These are phyloP conservation scores for Metarhizium humberi DNA, from an alignment of 2,329 filamentous ascomycete species.

Conservation along the genomic window DNA sequence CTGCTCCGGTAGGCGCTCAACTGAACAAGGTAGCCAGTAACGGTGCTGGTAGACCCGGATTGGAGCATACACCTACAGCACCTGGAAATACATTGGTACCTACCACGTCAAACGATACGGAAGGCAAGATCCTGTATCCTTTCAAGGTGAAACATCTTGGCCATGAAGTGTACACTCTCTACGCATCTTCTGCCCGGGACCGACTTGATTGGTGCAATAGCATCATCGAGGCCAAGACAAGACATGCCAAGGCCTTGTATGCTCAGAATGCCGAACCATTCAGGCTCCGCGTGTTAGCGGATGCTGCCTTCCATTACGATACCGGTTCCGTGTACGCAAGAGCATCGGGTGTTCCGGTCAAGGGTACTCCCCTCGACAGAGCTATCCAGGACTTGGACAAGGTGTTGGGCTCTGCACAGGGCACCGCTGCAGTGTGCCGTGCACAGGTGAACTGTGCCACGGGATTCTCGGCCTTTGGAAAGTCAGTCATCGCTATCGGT, in stretches of 20 bases:
- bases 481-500: conserved; percentile 83
- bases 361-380: conserved; percentile 82
- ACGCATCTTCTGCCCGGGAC: conserved; percentile 65
- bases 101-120: conserved; percentile 51
- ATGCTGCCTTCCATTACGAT: conserved; percentile 83
- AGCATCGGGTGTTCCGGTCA: conserved; percentile 63
- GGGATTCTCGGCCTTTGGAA: conserved; percentile 75
- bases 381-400: conserved; percentile 84
- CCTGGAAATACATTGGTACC: conserved; percentile 49
- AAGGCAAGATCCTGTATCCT: conserved; percentile 81
- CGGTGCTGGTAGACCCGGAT: conserved; percentile 41
- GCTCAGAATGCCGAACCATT: conserved; percentile 96
- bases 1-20: conserved; percentile 48
- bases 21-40: conserved; percentile 47
- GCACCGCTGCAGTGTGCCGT: conserved; percentile 70
- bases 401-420: conserved; percentile 59
- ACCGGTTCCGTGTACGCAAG: conserved; percentile 47
- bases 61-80: conserved; percentile 61
- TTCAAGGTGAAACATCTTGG: conserved; percentile 95
- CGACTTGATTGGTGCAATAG: conserved; percentile 86
- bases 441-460: conserved; percentile 89
- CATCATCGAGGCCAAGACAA: conserved; percentile 90
- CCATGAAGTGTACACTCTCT: conserved; percentile 85
- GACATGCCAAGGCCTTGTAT: conserved; percentile 79
- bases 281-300: conserved; percentile 80